phyloP scores from a whole-genome alignment of 805 yeast species.

The Candida awuae region DNA sequence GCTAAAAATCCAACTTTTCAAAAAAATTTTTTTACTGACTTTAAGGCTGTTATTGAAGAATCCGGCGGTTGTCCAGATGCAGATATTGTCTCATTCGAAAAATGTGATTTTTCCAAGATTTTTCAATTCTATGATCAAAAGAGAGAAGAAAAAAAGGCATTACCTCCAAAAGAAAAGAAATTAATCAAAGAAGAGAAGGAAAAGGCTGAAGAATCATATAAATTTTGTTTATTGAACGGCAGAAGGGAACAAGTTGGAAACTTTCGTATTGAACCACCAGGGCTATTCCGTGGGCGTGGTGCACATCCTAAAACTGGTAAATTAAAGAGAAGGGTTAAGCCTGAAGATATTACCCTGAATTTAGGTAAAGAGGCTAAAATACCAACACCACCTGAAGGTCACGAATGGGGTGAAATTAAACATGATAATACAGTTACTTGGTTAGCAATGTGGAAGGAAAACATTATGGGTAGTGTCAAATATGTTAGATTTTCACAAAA shows the following conservation, averaged over 20 bases:
- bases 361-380: slow-evolving; percentile 62
- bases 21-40: slow-evolving; percentile 79
- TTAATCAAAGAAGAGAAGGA: slow-evolving; percentile 64
- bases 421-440: slow-evolving; percentile 90
- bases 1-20: slow-evolving; percentile 81
- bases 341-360: slow-evolving; percentile 85
- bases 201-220: slow-evolving; percentile 68
- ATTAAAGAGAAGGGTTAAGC: slow-evolving; percentile 73
- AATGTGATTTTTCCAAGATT: slow-evolving; percentile 75
- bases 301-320: slow-evolving; percentile 95
- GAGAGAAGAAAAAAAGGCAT: slow-evolving; percentile 62
- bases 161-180: slow-evolving; percentile 72
- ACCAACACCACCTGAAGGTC: slow-evolving; percentile 84
- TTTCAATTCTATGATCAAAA: slow-evolving; percentile 58
- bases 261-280: slow-evolving; percentile 94
- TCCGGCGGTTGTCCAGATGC: slow-evolving; percentile 53
- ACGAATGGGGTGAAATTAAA: slow-evolving; percentile 79
- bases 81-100: slow-evolving; percentile 46
- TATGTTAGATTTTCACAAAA: slow-evolving; percentile 88
- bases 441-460: slow-evolving; percentile 97
- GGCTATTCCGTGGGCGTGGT: slow-evolving; percentile 92
- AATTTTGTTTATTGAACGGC: slow-evolving; percentile 75
- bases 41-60: slow-evolving; percentile 58
- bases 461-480: slow-evolving; percentile 72
- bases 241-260: slow-evolving; percentile 89